Base-by-base conservation (phyloP, 2,329 filamentous ascomycete species). In the Claviceps humidiphila region DNA sequence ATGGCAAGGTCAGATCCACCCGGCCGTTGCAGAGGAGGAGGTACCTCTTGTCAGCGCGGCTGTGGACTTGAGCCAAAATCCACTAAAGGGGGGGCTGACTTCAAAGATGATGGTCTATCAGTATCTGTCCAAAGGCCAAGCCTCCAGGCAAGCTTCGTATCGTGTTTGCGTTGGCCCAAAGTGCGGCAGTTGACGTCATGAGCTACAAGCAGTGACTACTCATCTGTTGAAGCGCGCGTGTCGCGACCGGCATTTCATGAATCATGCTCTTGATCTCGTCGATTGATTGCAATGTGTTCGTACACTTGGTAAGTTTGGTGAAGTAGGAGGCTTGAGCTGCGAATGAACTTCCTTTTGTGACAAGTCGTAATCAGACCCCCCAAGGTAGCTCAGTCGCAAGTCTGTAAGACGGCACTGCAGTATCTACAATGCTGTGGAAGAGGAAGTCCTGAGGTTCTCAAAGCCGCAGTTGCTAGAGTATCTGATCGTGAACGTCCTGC, bases 261-360 rank as follows among this genome's bases (percentile, higher is more conserved):
- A 20, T 20, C 20, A 20, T 46, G 26, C 41, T 20, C 16, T 42
- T 24, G 14, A 40, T 22, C 30, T 26, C n/a, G 13, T 26, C 42
- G 5, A 14, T 11, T 53, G 51, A 39, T 53, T 53, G 51, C 47
- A 46, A 11, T n/a, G 13, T 45, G 34, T 38, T 45, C 26, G 13
- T 24, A 38, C n/a, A 40, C 11, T 16, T 17, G 37, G 30, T 37
- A 50, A 6, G 8, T 34, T 34, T 34, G 30, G 9, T 39, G 30
- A 50, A 47, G 24, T 11, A 44, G 44, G 43, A 48, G 20, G 22
- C 11, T 34, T 48, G 40, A 41, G 9, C 26, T 47, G 44, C 49
- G 40, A 39, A 22, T 22, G 20, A 51, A 44, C 24, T 51, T 50
- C 38, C 48, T 45, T 51, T 53, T 53, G 43, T 53, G 52, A 51